These are phyloP conservation scores for Pluteus cervinus DNA, from an alignment of 768 basidiomycete species.

Conservation along the genomic window DNA sequence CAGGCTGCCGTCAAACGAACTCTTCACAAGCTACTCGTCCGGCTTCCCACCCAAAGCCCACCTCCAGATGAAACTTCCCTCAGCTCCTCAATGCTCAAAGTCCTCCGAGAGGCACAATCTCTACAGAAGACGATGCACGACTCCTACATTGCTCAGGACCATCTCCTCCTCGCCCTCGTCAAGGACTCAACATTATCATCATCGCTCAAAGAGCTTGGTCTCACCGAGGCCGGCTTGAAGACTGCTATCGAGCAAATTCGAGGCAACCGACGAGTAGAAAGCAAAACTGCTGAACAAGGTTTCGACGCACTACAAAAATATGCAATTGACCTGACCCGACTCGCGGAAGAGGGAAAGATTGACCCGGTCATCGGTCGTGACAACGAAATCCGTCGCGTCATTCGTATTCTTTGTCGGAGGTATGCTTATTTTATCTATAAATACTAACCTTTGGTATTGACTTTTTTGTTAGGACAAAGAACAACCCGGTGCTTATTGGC, in stretches of 20 bases:
- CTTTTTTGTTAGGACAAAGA: constrained; percentile 65
- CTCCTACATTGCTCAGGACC: constrained; percentile 89
- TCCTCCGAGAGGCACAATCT: constrained; percentile 70
- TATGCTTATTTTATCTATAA: constrained; percentile 12
- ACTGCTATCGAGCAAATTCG: constrained; percentile 75
- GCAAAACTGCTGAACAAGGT: constrained; percentile 81
- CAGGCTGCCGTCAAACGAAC: constrained; percentile 53
- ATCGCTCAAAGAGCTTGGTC: constrained; percentile 68
- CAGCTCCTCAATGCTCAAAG: constrained; percentile 47
- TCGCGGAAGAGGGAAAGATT: constrained; percentile 91
- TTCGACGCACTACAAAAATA: constrained; percentile 92
- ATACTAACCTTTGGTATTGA: constrained; percentile 1
- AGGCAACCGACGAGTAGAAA: constrained; percentile 82
- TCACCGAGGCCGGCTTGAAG: constrained; percentile 68
- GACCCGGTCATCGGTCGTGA: constrained; percentile 94
- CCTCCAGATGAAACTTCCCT: constrained; percentile 70
- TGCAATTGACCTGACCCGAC: constrained; percentile 77
- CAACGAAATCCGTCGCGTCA: constrained; percentile 81
- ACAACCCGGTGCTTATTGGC: constrained; percentile 95
- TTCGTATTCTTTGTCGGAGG: constrained; percentile 78
- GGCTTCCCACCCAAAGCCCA: constrained; percentile 78
- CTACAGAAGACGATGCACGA: constrained; percentile 84
- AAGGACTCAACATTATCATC: constrained; percentile 63
- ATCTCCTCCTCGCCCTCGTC: constrained; percentile 79
- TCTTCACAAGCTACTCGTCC: constrained; percentile 72